These are phyloP conservation scores for Wickerhamomyces sp. DNA, from an alignment of 1,139 yeast genomes.

Conservation along the genomic window DNA sequence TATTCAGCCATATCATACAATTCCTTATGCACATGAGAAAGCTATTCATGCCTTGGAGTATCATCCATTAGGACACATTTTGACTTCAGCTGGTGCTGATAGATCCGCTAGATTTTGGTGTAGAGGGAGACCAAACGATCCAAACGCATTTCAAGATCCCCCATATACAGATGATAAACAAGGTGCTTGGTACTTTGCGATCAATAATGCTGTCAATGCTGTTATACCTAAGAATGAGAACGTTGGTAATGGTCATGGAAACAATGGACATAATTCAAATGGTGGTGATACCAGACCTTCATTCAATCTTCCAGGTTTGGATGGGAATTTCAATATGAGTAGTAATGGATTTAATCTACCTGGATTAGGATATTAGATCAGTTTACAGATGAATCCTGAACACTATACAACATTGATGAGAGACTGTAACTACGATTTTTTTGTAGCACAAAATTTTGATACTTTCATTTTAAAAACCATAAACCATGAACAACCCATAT, in stretches of 20 bases:
- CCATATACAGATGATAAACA: constrained; percentile 68
- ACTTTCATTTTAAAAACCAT: too few species aligned
- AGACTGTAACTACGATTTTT: too few species aligned
- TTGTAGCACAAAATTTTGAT: too few species aligned
- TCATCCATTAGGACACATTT: constrained; percentile 89
- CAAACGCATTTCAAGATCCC: constrained; percentile 76
- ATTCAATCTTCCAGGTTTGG: constrained; percentile 7
- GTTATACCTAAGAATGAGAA: constrained; percentile 28
- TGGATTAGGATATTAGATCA: constrained; percentile 15
- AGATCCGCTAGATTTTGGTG: constrained; percentile 95
- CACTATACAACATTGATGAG: not conserved
- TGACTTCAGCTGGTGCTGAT: constrained; percentile 92
- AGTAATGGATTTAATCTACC: constrained; percentile 12
- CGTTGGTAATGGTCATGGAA: constrained; percentile 12
- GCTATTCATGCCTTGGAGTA: constrained; percentile 87
- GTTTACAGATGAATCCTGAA: not conserved
- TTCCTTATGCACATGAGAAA: constrained; percentile 92
- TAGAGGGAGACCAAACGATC: constrained; percentile 87
- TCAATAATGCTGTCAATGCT: constrained; percentile 61
- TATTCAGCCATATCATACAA: constrained; percentile 52
- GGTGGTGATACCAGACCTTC: not conserved
- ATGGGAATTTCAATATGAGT: not conserved
- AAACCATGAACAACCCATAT: not conserved
- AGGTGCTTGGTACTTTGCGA: constrained; percentile 71
- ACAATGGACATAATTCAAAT: constrained; percentile 2